Base-by-base conservation (phyloP, 2,329 filamentous ascomycete genomes). In the Alternaria viburni region DNA sequence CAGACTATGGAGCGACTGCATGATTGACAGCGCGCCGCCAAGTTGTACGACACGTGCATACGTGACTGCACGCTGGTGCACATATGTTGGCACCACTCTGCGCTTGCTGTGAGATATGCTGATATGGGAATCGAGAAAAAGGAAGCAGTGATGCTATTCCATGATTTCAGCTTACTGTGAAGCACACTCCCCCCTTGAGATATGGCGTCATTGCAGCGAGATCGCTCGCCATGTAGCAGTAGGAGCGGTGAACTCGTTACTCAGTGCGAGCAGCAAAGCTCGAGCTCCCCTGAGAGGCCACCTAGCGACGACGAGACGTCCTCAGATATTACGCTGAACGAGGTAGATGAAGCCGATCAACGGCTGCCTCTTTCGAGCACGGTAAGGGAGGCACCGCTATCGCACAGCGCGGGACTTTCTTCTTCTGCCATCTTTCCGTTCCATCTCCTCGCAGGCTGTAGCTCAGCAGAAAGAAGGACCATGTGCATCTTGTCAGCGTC, bases 401-500 rank as follows among this genome's bases (percentile, higher is more conserved):
- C 55, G 32, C 57, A 57, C 19, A 54, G 23, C 32, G 28, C 36
- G 45, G 8, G 47, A 21, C 41, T 55, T 49, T 21, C 57, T 10
- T 45, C 28, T 41, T 41, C 19, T 52, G 49, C 21, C 15, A 23
- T 71, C 54, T 72, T 74, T 57, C 69, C 69, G 2, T 59, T 73
- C 44, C 71, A 75, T 63, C 71, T 75, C 46, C 54, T 74, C 25
- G 70, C 72, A 12, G 76, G 66, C 46, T 80, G 77, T 65, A 75
- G 69, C 61, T 59, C 69, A 12, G 65, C 66, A 44, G 70, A 61
- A 10, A 62, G 77, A 66, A n/a, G 4, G 41, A 32, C 32, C 54
- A 79, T 79, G 77, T 76, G 70, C 59, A 73, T 71, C 51, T 72
- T 67, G 54, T 70, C 74, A 36, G 64, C 61, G n/a, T 69, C 74